Base-by-base conservation (phyloP, 257 asterid species). In the Scutellaria baicalensis region DNA sequence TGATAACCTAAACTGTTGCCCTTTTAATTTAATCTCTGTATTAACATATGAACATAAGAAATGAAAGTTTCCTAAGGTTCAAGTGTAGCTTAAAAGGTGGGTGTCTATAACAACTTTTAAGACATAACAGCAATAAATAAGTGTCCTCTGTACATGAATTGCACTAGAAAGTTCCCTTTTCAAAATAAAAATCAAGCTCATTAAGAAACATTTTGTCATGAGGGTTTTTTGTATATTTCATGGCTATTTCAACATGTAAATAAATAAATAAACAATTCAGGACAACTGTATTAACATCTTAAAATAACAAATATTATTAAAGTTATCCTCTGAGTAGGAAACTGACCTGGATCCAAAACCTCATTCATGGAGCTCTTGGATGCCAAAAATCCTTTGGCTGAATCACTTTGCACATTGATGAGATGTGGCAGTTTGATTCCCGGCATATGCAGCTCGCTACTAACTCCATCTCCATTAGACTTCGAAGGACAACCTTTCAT, bases 301-400 rank as follows among this genome's bases (percentile, higher is more conserved):
- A 20, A 31, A 40, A 4, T 49, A 39, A 23, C 40, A 56, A 4
- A 17, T 36, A 58, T 21, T 18, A 71, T 35, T 50, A 6, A n/a
- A 33, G 66, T 38, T 18, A 57, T 40, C 55, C 55, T 18, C 51
- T 13, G 42, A 69, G 49, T 20, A 13, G 54, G 70, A 66, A 60
- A 76, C 91, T 16, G 51, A 90, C 97, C 95, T 82, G 87, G 85
- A 65, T 70, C 68, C 63, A 77, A 71, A 77, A 77, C 81, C 64
- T 81, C 84, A 12, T 90, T 27, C 14, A 81, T 62, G 75, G 75
- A 64, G 77, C 75, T 78, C 82, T 84, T 87, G 66, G 81, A 79
- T 27, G 84, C 42, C 36, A 79, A 69, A 64, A 81, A 55, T 49
- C 83, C 83, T 54, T 60, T 84, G 80, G 86, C 56, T 56, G 83